Percentiles rank a stretch among this genome's conserved stretches.
Conservation (phyloP, 2,329 filamentous ascomycete species). For the Domatiomyces catenatus region DNA sequence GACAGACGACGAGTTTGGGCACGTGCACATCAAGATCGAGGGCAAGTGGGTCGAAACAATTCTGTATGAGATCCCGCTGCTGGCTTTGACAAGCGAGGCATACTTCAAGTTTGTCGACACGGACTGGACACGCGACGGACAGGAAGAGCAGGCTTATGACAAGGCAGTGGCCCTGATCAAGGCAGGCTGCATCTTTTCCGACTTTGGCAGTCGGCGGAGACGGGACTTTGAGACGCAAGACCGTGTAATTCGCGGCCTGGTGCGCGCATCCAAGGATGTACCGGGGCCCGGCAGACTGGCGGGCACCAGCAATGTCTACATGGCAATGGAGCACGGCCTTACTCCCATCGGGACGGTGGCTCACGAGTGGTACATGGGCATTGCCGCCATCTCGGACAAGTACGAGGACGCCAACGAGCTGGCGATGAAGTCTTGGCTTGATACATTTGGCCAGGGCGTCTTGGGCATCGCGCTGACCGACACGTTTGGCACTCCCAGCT, state of each 20-base stretch:
- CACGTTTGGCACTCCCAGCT: conserved; percentile 84
- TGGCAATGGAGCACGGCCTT: conserved; percentile 84
- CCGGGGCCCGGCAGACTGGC: conserved; percentile 53
- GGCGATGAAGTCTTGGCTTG: conserved; percentile 75
- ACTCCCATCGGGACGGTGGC: conserved; percentile 77
- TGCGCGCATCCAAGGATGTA: conserved; percentile 58
- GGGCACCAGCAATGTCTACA: conserved; percentile 91
- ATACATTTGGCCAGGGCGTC: conserved; percentile 73
- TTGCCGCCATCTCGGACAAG: conserved; percentile 75
- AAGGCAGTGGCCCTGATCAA: conserved; percentile 69
- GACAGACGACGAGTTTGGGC: conserved; percentile 50
- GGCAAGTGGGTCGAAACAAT: conserved; percentile 91
- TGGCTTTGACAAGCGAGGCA: conserved; percentile 83
- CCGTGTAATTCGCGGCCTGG: conserved; percentile 74
- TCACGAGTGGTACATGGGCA: conserved; percentile 99
- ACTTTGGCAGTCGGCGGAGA: conserved; percentile 80
- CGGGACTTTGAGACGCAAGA: conserved; percentile 93
- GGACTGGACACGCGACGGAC: conserved; percentile 78
- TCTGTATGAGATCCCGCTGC: conserved; percentile 87
- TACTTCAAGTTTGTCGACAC: conserved; percentile 95
- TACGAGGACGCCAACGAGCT: conserved; percentile 74
- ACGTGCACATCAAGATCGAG: conserved; percentile 59
- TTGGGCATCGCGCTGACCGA: conserved; percentile 85
- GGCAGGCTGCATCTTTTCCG: conserved; percentile 75
- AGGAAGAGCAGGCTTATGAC: conserved; percentile 67